Base-by-base conservation (phyloP, 73 alveolate species). In the Tetrahymena thermophila region DNA sequence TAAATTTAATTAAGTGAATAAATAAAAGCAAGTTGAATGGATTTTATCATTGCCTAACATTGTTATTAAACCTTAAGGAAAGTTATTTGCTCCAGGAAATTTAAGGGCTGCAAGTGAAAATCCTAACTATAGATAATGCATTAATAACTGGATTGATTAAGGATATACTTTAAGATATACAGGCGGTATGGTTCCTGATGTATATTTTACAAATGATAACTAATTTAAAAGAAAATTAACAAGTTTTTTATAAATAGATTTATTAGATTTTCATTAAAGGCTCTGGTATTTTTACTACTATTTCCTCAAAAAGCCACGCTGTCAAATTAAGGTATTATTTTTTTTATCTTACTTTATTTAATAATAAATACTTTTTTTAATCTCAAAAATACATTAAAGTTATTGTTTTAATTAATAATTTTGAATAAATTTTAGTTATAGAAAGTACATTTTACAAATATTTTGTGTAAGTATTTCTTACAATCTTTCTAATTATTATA, bases 161-260 rank as follows among this genome's bases (percentile, higher is more conserved):
- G 98, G 98, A 94, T 97, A 94, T 96, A 97, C 98, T 94, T 94
- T 98, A 25, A 96, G 99, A 95, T 98, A 98, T 95, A 95, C 99
- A 16, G 99, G 99, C n/a, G 99, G 99, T 35, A 85, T 98, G 98
- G 99, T 97, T 21, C 99, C 99, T 11, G 99, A 98, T 95, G 97
- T 71, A 71, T n/a, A 71, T 71, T 43, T 43, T 19, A 23, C 1
- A 25, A 25, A 28, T 71, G 0, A 25, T 28, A 28, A 4, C 17
- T 23, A 28, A 71, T 19, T 17, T 15, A 50, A 50, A 21, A 11
- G 31, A 9, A 50, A 40, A 40, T 8, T 40, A 15, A 15, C 10
- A 14, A 5, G 28, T 21, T 19, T 50, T 50, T 50, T 5, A 50
- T 19, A 50, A 50, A 23, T 71, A 71, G 89, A 71, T 98, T 93